Conservation (phyloP, 2,329 filamentous ascomycete species). For the Lachnellula hyalina region DNA sequence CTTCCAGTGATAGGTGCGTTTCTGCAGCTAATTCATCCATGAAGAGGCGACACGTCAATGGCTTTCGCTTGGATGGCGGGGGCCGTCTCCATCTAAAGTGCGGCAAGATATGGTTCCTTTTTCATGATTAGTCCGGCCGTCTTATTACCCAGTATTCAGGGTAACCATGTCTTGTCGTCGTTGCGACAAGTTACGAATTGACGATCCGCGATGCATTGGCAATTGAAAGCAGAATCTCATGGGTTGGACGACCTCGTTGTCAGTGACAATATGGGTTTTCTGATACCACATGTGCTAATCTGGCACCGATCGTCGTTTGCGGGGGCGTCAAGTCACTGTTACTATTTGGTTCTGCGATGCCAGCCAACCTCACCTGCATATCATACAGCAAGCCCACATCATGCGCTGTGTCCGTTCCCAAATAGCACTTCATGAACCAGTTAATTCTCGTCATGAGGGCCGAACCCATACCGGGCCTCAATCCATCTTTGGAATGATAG, state of each 20-base stretch:
- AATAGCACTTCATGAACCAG: slow-evolving; percentile 14
- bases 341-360: slow-evolving; percentile 8
- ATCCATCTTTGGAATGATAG: too few species aligned
- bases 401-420: slow-evolving; percentile 9
- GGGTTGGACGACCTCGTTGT: not conserved
- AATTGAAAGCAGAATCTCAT: not conserved
- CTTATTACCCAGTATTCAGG: not conserved
- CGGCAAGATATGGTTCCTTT: not conserved
- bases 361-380: slow-evolving; percentile 14
- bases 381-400: slow-evolving; percentile 12
- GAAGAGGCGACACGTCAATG: slow-evolving; percentile 3
- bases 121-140: not conserved
- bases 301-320: slow-evolving; percentile 5
- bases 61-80: slow-evolving; percentile 4
- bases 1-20: not conserved
- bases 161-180: not conserved
- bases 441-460: not conserved
- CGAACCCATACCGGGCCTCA: too few species aligned
- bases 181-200: not conserved
- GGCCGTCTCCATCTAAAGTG: slow-evolving; percentile 2
- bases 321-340: not conserved
- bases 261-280: not conserved
- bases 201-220: not conserved
- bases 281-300: not conserved
- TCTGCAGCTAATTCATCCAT: not conserved